Conservation (phyloP, 108 stramenopile genomes). For the Mayamaea pseudoterrestris region DNA sequence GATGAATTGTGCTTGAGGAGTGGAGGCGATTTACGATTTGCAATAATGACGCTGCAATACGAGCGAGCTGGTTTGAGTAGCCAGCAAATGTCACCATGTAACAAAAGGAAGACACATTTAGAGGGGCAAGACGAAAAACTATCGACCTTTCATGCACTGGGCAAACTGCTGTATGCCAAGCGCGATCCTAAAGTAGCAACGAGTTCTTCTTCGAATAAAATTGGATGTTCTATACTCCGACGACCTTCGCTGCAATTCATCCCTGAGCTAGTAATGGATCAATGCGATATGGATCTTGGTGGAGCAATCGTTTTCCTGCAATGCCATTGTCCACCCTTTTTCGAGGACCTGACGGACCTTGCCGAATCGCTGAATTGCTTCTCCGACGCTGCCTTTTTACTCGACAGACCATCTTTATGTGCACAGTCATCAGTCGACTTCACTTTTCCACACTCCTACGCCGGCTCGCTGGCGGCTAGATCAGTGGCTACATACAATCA, state of each 20-base stretch:
- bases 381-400: conserved; percentile 48
- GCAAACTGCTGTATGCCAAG: conserved; percentile 84
- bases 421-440: conserved; percentile 8
- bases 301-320: conserved; percentile 62
- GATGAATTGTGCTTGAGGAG: conserved; percentile 55
- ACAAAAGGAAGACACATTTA: conserved; percentile 7
- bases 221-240: neutral
- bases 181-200: conserved; percentile 16
- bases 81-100: neutral
- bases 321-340: conserved; percentile 75
- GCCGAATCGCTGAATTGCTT: conserved; percentile 34
- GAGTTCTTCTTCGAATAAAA: too few species aligned
- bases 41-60: conserved; percentile 61
- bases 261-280: conserved; percentile 64
- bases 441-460: conserved; percentile 42
- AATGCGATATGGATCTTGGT: conserved; percentile 49
- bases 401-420: conserved; percentile 22
- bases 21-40: conserved; percentile 76
- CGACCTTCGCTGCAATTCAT: conserved; percentile 55
- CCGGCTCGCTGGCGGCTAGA: conserved; percentile 40
- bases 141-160: conserved; percentile 82
- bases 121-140: conserved; percentile 35
- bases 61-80: neutral
- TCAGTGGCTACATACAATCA: conserved; percentile 52
- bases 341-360: conserved; percentile 61